These are phyloP conservation scores for Lentinula guzmanii DNA, from an alignment of 768 basidiomycete species.

Conservation along the genomic window DNA sequence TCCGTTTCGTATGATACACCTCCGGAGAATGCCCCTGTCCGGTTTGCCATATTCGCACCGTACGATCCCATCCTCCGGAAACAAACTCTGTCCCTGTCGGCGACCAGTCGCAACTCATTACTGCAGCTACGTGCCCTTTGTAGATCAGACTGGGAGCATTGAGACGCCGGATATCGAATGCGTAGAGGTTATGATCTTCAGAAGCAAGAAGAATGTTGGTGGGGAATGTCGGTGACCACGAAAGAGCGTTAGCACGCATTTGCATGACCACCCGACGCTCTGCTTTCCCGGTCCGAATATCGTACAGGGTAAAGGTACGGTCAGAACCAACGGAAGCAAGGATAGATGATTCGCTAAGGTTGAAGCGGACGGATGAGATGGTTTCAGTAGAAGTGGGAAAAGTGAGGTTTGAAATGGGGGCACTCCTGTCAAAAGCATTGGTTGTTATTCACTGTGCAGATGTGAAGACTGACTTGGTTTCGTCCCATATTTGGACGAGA, in stretches of 20 bases:
- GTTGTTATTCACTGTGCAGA: neutral
- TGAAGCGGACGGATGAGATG: conserved; percentile 84
- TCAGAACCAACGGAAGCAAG: conserved; percentile 95
- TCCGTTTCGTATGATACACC: conserved; percentile 97
- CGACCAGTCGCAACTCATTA: conserved; percentile 96
- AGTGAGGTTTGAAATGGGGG: conserved; percentile 80
- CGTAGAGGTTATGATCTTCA: conserved; percentile 97
- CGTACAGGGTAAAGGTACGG: conserved; percentile 92
- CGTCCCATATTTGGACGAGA: conserved; percentile 96
- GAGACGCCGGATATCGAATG: conserved; percentile 90
- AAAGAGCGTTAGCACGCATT: conserved; percentile 85
- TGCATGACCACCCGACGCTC: conserved; percentile 89
- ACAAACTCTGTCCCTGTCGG: conserved; percentile 96
- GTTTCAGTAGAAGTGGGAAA: conserved; percentile 88
- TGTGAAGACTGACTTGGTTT: conserved; percentile 66
- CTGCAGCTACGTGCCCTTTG: conserved; percentile 95
- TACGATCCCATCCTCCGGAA: conserved; percentile 94
- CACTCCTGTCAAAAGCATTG: conserved; percentile 45
- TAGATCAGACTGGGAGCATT: conserved; percentile 84
- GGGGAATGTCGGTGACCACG: conserved; percentile 96
- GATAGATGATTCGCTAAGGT: conserved; percentile 88
- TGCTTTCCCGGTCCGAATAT: conserved; percentile 94
- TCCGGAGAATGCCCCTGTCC: conserved; percentile 78
- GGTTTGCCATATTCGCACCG: conserved; percentile 88
- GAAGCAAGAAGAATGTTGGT: conserved; percentile 91